A percentile compares a stretch with the other conserved stretches of the same genome.
Conservation (phyloP, 2,329 filamentous ascomycete species). For the Cercospora citrullina region DNA sequence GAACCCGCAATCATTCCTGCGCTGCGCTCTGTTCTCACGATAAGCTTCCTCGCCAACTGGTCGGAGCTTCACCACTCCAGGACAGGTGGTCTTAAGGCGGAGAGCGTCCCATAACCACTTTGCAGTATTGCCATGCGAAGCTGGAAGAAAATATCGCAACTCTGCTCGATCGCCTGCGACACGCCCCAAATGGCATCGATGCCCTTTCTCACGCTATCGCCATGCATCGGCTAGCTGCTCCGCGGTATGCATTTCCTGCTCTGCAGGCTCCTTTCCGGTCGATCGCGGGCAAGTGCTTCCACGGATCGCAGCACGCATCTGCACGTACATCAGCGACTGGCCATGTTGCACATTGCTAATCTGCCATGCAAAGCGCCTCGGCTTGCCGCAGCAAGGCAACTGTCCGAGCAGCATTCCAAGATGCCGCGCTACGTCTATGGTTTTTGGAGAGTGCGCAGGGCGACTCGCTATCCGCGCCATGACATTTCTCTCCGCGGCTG, state of each 20-base stretch:
- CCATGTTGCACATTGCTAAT: background rate
- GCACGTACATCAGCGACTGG: background rate
- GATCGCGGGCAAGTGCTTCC: background rate
- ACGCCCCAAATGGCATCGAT: background rate
- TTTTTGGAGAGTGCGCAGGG: background rate
- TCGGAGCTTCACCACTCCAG: background rate
- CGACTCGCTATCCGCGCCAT: background rate
- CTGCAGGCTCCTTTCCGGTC: background rate
- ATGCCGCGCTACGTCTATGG: background rate
- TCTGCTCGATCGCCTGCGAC: background rate
- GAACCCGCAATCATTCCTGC: background rate
- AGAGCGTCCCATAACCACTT: background rate
- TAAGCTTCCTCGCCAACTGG: background rate
- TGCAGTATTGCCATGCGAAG: background rate
- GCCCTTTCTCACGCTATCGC: background rate
- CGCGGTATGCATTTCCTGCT: background rate
- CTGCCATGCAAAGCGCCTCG: background rate
- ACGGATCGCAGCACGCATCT: background rate
- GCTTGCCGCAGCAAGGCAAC: background rate
- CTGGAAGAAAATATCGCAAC: background rate
- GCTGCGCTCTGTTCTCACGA: background rate
- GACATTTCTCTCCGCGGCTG: background rate
- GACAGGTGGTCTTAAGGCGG: background rate
- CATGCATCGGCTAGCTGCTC: background rate
- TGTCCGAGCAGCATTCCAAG: background rate